Conservation (phyloP, 140 eudicot genomes). For the Ambrosia hybrid region DNA sequence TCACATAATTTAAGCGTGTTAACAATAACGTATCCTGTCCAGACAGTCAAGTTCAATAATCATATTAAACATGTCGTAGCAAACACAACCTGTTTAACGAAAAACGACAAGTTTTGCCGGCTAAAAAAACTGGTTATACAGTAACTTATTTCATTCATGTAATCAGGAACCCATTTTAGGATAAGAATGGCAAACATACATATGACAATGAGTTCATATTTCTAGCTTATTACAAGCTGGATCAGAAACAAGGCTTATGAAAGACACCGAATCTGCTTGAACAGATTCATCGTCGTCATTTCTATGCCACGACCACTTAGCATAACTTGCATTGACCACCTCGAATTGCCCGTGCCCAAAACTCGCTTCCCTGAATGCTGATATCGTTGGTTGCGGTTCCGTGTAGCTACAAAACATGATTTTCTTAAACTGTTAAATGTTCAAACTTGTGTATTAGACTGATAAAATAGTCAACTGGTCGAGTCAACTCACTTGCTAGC, state of each 20-base stretch:
- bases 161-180: neutral
- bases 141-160: neutral
- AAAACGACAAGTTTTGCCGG: neutral
- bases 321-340: conserved; percentile 60
- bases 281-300: conserved; percentile 56
- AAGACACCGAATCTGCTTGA: conserved; percentile 47
- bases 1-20: too few relatives aligned
- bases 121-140: neutral
- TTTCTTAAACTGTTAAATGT: neutral
- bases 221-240: conserved; percentile 33
- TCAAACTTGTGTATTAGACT: neutral
- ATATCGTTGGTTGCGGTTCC: conserved; percentile 61
- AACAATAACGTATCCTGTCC: neutral
- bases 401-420: conserved; percentile 45
- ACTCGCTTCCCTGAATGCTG: conserved; percentile 77
- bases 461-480: neutral
- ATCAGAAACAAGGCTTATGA: conserved; percentile 36
- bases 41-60: neutral
- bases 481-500: conserved; percentile 56
- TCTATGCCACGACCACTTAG: conserved; percentile 79
- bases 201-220: conserved; percentile 12
- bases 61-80: neutral
- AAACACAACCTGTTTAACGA: neutral
- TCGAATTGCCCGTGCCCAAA: conserved; percentile 73
- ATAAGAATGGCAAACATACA: neutral